Percentiles rank a stretch among this genome's conserved stretches.
phyloP scores from a whole-genome alignment of 352 stramenopile species.

The Globisporangium polare region DNA sequence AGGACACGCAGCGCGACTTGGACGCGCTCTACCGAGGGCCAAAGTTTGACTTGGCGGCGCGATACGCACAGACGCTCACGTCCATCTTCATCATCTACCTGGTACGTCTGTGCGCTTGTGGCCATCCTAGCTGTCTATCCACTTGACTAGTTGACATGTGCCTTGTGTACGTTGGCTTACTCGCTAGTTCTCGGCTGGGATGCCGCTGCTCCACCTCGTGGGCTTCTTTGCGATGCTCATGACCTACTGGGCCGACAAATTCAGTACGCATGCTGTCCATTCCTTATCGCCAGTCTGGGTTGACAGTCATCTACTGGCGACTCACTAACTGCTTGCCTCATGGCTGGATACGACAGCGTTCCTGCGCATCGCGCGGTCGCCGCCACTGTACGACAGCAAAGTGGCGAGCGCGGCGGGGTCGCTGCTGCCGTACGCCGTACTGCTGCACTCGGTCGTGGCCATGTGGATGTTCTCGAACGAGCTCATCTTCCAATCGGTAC shows the following conservation, averaged over 20 bases:
- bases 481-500: conserved; percentile 73
- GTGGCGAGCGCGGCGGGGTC: conserved; percentile 51
- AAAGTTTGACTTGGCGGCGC: conserved; percentile 67
- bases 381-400: conserved; percentile 68
- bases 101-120: not conserved
- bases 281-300: not conserved
- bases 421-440: conserved; percentile 68
- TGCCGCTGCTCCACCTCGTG: conserved; percentile 74
- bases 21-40: conserved; percentile 73
- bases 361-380: conserved; percentile 63
- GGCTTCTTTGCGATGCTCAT: conserved; percentile 68
- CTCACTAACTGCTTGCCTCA: not conserved
- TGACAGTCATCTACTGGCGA: not conserved
- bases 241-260: conserved; percentile 86
- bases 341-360: conserved; percentile 29
- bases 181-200: conserved; percentile 75
- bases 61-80: conserved; percentile 75
- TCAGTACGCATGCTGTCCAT: conserved; percentile 43
- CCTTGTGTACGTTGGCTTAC: not conserved
- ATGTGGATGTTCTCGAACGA: conserved; percentile 89
- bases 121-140: not conserved
- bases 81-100: conserved; percentile 81
- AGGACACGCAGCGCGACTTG: conserved; percentile 81
- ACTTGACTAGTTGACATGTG: not conserved
- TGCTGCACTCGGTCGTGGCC: conserved; percentile 67